Evolutionary conservation across 179 eudicot species (phyloP).

Genomic region (Silene coronaria): DNA sequence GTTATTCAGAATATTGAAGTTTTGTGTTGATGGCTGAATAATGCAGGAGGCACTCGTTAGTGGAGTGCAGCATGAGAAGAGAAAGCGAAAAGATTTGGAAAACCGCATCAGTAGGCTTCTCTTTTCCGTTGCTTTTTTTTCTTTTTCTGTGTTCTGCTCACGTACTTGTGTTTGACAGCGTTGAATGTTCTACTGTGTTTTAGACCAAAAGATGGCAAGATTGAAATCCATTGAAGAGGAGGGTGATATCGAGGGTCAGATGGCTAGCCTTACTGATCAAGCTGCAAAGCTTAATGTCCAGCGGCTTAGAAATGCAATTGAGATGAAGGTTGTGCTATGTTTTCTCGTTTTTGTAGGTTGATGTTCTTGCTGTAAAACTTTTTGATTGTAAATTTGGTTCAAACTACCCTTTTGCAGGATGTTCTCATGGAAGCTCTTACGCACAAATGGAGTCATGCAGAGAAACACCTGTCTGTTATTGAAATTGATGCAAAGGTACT

Average conservation of each 20-base stretch:
- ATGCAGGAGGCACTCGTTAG: conserved; percentile 61
- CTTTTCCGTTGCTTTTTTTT: conserved; percentile 7
- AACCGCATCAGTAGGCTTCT: conserved; percentile 56
- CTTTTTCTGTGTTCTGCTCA: conserved; percentile 5
- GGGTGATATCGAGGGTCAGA: conserved; percentile 48
- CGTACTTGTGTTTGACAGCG: conserved; percentile 3
- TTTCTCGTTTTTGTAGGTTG: conserved; percentile 10
- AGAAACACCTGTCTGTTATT: conserved; percentile 43
- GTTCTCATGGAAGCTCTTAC: conserved; percentile 56
- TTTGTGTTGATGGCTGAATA: conserved; percentile 6
- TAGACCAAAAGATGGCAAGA: conserved; percentile 53
- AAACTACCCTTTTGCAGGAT: conserved; percentile 39
- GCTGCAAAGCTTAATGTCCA: conserved; percentile 43
- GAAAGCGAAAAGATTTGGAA: conserved; percentile 51
- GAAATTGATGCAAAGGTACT: conserved; percentile 83
- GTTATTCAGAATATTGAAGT: neutral
- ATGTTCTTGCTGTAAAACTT: neutral
- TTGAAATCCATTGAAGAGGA: conserved; percentile 49
- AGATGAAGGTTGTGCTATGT: conserved; percentile 51
- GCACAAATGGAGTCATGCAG: conserved; percentile 61
- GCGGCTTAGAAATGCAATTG: conserved; percentile 50
- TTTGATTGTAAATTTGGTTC: neutral
- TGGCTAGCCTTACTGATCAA: conserved; percentile 49
- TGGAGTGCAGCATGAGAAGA: conserved; percentile 38
- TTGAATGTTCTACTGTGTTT: conserved; percentile 16